A percentile compares a stretch with the other conserved stretches of the same genome.
These are phyloP conservation scores for Mycena kentingensis DNA, from an alignment of 768 basidiomycete species.

Conservation along the genomic window DNA sequence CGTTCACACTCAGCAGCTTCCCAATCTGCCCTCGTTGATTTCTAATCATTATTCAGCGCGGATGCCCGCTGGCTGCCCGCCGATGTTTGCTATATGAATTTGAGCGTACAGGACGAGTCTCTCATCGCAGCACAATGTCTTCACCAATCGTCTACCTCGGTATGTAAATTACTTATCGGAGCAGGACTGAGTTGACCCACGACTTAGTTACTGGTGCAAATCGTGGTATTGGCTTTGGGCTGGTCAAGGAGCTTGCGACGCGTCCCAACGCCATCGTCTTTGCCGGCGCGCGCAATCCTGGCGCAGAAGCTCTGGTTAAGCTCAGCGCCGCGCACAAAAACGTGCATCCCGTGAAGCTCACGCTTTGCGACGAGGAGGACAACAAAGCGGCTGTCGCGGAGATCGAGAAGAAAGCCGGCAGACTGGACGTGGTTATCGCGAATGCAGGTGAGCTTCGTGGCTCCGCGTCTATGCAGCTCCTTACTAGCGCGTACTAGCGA, in stretches of 20 bases:
- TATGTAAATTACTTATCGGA: too few species aligned
- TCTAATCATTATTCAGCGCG: too few species aligned
- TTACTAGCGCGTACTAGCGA: not conserved
- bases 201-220: constrained; percentile 10
- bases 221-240: constrained; percentile 7
- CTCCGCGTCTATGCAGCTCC: not conserved
- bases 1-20: too few species aligned
- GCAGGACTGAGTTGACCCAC: too few species aligned
- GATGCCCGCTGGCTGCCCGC: too few species aligned
- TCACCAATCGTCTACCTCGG: too few species aligned
- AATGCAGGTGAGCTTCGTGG: not conserved
- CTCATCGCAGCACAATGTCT: too few species aligned
- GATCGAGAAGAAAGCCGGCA: constrained; percentile 1
- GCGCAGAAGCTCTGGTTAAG: not conserved
- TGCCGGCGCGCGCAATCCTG: constrained; percentile 6
- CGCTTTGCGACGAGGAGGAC: not conserved
- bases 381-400: constrained; percentile 3
- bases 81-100: too few species aligned
- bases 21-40: too few species aligned
- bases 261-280: constrained; percentile 1
- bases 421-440: constrained; percentile 4
- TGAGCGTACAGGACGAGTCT: too few species aligned
- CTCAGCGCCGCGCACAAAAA: not conserved
- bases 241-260: not conserved
- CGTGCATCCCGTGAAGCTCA: constrained; percentile 5